Base-by-base conservation (phyloP, 2,329 filamentous ascomycete genomes). In the Arthrobotrys megalospora region DNA sequence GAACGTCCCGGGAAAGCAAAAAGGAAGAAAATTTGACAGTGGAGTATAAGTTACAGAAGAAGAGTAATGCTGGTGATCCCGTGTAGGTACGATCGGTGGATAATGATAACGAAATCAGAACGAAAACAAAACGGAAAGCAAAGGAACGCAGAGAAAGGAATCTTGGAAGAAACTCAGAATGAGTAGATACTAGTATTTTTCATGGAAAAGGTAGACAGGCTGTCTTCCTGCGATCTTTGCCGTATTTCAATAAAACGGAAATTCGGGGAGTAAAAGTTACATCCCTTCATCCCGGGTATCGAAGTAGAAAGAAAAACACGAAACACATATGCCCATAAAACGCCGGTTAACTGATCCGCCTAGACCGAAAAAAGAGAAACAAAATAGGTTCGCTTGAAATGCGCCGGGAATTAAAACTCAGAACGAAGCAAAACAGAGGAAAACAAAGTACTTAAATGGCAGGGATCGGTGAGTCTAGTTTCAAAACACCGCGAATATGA, bases 1-100 rank as follows among this genome's bases (percentile, higher is more conserved):
- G 52, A 78, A 72, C 75, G 68, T 78, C 75, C 75, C 43, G 19
- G 58, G 67, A 78, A 63, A 78, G 50, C 48, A 50, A 47, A 47
- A 78, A 62, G 32, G 34, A 32, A 47, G 43, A 21, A 63, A 63
- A 58, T 36, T 14, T 6, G 50, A 64, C 16, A 36, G 34, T 10
- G 6, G 62, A 62, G 53, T 71, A 77, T 78, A 78, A 68, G 75
- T 34, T 78, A 78, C 75, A 78, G 41, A 62, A 68, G 75, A 78
- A 78, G 62, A 71, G 66, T 53, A 78, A 66, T 67, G 62, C 67
- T 53, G 16, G 41, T 34, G 43, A 36, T 62, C 43, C 65, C 63
- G 53, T 72, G 28, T 62, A 67, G 43, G 28, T 64, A 70, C 58
- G 60, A 41, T 67, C 34, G 43, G 60, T 63, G 45, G 28, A 60